Evolutionary conservation across 1,284 basidiomycete genomes (phyloP).

Genomic region (Cutaneotrichosporon cutaneum): DNA sequence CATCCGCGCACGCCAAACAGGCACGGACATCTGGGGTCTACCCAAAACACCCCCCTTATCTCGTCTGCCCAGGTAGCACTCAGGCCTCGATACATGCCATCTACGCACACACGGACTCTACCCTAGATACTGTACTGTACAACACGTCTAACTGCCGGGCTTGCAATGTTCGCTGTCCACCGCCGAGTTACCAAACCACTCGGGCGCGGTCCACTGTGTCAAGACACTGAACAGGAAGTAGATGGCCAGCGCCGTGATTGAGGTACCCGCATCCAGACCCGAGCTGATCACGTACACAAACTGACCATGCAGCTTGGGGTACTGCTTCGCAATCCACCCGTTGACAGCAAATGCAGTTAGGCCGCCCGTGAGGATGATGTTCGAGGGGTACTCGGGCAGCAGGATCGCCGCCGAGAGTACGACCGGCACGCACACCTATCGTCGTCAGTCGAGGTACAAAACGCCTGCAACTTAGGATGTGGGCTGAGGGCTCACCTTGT

Average conservation of each 20-base stretch:
- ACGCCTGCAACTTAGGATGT: not conserved
- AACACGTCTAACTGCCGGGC: constrained; percentile 33
- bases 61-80: not conserved
- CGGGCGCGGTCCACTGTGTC: constrained; percentile 36
- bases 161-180: constrained; percentile 53
- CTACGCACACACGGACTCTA: not conserved
- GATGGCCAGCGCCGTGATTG: constrained; percentile 55
- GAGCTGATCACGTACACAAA: constrained; percentile 52
- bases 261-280: constrained; percentile 56
- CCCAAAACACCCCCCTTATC: not conserved
- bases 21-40: not conserved
- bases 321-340: constrained; percentile 46
- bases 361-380: constrained; percentile 56
- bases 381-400: constrained; percentile 55
- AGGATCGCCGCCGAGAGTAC: constrained; percentile 54
- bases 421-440: constrained; percentile 55
- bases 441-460: constrained; percentile 17
- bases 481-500: constrained; percentile 38
- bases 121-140: not conserved
- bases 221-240: constrained; percentile 53
- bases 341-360: constrained; percentile 52
- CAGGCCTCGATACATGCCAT: not conserved
- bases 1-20: not conserved
- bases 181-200: constrained; percentile 51
- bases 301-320: constrained; percentile 39